A percentile compares a stretch with the other conserved stretches of the same genome.
These are phyloP conservation scores for Combretum micranthum DNA, from an alignment of 345 rosid species.

Conservation along the genomic window DNA sequence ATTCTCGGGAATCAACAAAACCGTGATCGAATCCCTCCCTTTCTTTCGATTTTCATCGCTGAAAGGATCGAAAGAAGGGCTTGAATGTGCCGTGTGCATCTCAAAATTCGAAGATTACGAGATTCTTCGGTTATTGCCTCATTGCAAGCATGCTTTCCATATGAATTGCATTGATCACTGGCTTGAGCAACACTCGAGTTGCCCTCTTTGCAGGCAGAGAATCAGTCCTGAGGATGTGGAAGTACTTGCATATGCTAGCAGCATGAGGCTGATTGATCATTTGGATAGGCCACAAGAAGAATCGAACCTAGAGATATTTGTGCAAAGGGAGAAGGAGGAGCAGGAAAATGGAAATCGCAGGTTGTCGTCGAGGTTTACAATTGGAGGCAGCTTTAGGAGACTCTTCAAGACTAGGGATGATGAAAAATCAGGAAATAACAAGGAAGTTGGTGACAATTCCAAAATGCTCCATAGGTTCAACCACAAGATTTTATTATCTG, in stretches of 20 bases:
- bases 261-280: conserved; percentile 42
- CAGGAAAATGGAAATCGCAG: conserved; percentile 42
- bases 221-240: conserved; percentile 46
- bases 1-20: conserved; percentile 62
- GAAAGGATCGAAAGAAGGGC: conserved; percentile 67
- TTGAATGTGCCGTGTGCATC: conserved; percentile 83
- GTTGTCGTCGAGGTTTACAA: conserved; percentile 58
- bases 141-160: conserved; percentile 82
- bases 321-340: conserved; percentile 39
- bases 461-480: conserved; percentile 43
- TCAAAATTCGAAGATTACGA: conserved; percentile 74
- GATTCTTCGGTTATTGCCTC: conserved; percentile 60
- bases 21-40: conserved; percentile 75
- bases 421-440: conserved; percentile 17
- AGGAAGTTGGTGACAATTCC: conserved; percentile 5
- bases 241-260: conserved; percentile 37
- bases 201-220: conserved; percentile 70
- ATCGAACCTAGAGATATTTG: conserved; percentile 44
- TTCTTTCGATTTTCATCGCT: conserved; percentile 71
- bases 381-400: conserved; percentile 61
- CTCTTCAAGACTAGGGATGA: conserved; percentile 13
- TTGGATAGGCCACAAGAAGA: conserved; percentile 31
- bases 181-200: conserved; percentile 79
- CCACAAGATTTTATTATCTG: conserved; percentile 59
- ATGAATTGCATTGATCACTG: conserved; percentile 74